phyloP scores from a whole-genome alignment of 202 grass and related monocot species.

The Zoysia matrella region DNA sequence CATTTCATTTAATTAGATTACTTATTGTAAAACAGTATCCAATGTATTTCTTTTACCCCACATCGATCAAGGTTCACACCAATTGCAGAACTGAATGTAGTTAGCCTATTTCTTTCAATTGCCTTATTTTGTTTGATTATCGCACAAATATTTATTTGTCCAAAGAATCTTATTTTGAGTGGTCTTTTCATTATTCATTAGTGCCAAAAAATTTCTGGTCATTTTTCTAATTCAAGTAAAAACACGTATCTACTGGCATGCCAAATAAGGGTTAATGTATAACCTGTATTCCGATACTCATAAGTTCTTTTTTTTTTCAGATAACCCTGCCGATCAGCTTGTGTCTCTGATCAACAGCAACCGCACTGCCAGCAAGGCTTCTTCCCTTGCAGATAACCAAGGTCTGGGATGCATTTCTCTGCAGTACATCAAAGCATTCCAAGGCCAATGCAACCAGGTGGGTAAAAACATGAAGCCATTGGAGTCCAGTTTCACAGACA shows the following conservation, averaged over 20 bases:
- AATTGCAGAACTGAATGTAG: conserved; percentile 6
- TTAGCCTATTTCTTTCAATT: not conserved
- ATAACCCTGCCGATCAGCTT: conserved; percentile 81
- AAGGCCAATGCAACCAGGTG: conserved; percentile 71
- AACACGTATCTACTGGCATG: not conserved
- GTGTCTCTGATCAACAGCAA: conserved; percentile 77
- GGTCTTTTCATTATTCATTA: not conserved
- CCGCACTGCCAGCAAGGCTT: conserved; percentile 74
- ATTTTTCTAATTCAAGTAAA: not conserved
- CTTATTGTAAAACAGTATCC: too few species aligned
- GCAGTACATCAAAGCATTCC: conserved; percentile 90
- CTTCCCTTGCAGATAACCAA: conserved; percentile 64
- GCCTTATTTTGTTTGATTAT: not conserved
- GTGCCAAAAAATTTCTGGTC: not conserved
- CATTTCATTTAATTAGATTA: too few species aligned
- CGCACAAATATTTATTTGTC: conserved; percentile 2
- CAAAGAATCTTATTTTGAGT: not conserved
- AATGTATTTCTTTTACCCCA: not conserved
- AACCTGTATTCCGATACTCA: not conserved
- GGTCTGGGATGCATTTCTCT: conserved; percentile 90
- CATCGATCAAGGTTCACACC: not conserved
- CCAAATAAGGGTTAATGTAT: conserved; percentile 7
- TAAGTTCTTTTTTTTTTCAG: conserved; percentile 35
- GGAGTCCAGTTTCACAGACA: conserved; percentile 70
- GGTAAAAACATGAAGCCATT: conserved; percentile 68